Conservation (phyloP, 176 grass and related monocot species). For the Phragmites australis region DNA sequence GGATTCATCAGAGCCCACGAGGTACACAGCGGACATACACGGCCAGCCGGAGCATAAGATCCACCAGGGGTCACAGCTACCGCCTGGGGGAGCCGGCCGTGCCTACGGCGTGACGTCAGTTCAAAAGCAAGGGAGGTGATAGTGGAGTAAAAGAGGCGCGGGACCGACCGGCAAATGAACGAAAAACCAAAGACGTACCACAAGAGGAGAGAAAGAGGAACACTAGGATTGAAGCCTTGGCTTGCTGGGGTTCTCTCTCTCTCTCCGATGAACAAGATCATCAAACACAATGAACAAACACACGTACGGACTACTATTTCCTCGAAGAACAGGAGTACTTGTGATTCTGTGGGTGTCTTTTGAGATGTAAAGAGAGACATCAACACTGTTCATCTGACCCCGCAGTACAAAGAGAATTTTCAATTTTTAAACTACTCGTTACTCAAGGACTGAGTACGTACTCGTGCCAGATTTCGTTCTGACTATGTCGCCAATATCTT, state of each 20-base stretch:
- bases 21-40: too few species aligned
- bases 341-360: constrained; percentile 41
- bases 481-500: constrained; percentile 33
- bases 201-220: neutral
- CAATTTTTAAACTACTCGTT: constrained; percentile 27
- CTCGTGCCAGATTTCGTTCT: constrained; percentile 41
- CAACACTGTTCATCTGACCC: constrained; percentile 15
- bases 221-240: neutral
- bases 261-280: neutral
- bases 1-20: too few species aligned
- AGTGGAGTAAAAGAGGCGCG: constrained; percentile 2
- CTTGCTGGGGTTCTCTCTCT: neutral
- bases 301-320: constrained; percentile 32
- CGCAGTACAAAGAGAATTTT: constrained; percentile 21
- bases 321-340: neutral
- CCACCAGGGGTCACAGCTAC: neutral
- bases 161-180: constrained; percentile 24
- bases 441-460: neutral
- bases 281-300: constrained; percentile 34
- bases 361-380: neutral
- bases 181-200: constrained; percentile 13
- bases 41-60: constrained; percentile 1
- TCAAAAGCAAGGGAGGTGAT: neutral
- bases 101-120: constrained; percentile 32
- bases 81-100: neutral